phyloP scores from a whole-genome alignment of 352 stramenopile species.

The Globisporangium cystogenes region DNA sequence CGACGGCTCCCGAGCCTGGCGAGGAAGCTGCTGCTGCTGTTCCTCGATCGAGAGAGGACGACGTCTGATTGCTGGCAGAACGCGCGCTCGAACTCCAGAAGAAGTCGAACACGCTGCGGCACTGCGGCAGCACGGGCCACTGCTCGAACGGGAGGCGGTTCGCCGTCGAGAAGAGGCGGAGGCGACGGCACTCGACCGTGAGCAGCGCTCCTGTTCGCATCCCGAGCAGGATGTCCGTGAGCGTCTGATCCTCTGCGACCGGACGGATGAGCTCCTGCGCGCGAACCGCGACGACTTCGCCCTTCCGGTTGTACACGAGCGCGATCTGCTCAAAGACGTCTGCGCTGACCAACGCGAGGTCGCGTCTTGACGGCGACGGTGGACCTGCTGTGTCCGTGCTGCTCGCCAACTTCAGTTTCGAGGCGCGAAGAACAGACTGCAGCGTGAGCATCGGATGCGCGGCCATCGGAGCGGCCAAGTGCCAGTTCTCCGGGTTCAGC shows the following conservation, averaged over 20 bases:
- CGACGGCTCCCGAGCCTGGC: neutral
- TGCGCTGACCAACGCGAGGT: slow-evolving; percentile 3
- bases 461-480: slow-evolving; percentile 33
- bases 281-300: slow-evolving; percentile 49
- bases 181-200: slow-evolving; percentile 36
- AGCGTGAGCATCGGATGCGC: slow-evolving; percentile 13
- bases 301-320: slow-evolving; percentile 28
- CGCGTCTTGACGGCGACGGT: neutral
- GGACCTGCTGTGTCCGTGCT: neutral
- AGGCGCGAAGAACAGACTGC: slow-evolving; percentile 8
- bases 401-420: neutral
- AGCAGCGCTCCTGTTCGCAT: slow-evolving; percentile 21
- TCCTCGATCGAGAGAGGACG: neutral
- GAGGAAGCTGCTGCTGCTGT: neutral
- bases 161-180: slow-evolving; percentile 45
- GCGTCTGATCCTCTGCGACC: slow-evolving; percentile 19
- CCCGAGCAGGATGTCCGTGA: slow-evolving; percentile 22
- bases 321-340: slow-evolving; percentile 53
- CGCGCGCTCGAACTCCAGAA: slow-evolving; percentile 17
- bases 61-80: neutral
- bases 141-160: slow-evolving; percentile 46
- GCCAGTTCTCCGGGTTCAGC: slow-evolving; percentile 40
- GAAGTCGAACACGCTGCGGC: slow-evolving; percentile 34
- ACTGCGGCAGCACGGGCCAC: slow-evolving; percentile 33
- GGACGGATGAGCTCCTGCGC: slow-evolving; percentile 50